Conservation (phyloP, 805 yeast genomes). For the Candida maesae region DNA sequence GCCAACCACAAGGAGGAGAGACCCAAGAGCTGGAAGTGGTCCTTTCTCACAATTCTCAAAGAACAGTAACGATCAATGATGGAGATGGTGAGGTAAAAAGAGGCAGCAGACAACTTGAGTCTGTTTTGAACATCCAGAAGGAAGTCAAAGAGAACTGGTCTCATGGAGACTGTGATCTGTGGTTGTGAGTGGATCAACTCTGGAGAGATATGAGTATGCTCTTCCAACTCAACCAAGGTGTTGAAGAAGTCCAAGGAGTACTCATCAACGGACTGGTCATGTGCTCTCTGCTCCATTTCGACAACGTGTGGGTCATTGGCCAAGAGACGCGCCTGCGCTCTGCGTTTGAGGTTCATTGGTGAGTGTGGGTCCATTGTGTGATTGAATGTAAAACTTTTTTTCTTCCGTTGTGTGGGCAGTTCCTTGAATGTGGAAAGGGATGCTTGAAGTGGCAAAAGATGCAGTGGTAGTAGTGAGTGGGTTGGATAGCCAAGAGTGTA, state of each 20-base stretch:
- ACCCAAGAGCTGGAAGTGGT: constrained; percentile 82
- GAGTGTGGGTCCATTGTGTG: constrained; percentile 16
- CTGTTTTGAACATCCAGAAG: constrained; percentile 68
- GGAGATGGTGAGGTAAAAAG: constrained; percentile 61
- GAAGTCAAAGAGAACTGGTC: constrained; percentile 79
- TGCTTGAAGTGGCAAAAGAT: too few species aligned
- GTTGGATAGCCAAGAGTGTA: too few species aligned
- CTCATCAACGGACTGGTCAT: constrained; percentile 38
- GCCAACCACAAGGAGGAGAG: constrained; percentile 90
- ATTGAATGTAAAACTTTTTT: too few species aligned
- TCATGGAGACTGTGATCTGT: constrained; percentile 47
- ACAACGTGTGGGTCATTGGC: constrained; percentile 40
- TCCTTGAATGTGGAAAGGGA: background rate
- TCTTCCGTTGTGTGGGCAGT: background rate
- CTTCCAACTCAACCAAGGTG: constrained; percentile 34
- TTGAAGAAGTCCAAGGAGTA: constrained; percentile 40
- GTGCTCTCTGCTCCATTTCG: constrained; percentile 46
- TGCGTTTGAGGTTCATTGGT: constrained; percentile 24
- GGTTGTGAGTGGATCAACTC: constrained; percentile 35
- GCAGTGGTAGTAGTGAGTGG: too few species aligned
- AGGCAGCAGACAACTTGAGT: constrained; percentile 58
- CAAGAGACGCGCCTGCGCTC: constrained; percentile 21
- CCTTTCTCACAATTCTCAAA: constrained; percentile 70
- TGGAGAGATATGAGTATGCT: constrained; percentile 25
- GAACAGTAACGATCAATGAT: constrained; percentile 86